Evolutionary conservation across 2,329 filamentous ascomycete species (phyloP).

Genomic region (Ciborinia camelliae): DNA sequence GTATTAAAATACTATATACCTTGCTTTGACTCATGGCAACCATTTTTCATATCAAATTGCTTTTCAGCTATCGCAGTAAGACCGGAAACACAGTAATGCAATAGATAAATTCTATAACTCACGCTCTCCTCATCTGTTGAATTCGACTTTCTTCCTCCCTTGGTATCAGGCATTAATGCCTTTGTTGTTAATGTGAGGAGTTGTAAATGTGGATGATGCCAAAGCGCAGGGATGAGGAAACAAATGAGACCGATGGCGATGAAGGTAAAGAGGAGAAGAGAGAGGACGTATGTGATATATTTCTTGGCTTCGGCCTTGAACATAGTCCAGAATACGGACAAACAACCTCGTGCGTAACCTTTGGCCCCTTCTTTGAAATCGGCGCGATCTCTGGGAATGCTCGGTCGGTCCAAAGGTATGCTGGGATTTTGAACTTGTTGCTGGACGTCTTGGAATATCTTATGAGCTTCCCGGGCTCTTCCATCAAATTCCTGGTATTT

Average conservation of each 20-base stretch:
- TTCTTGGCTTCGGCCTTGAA: conserved; percentile 3
- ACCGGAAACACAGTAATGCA: conserved; percentile 8
- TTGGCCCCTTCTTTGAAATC: not conserved
- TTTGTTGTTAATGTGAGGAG: conserved; percentile 1
- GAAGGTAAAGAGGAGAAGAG: not conserved
- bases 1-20: not conserved
- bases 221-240: not conserved
- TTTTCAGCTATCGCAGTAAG: not conserved
- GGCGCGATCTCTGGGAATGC: not conserved
- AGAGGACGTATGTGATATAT: conserved; percentile 2
- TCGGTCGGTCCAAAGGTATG: not conserved
- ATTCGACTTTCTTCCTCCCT: not conserved
- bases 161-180: not conserved
- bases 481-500: not conserved
- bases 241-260: not conserved
- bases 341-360: not conserved
- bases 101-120: not conserved
- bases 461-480: not conserved
- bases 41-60: not conserved
- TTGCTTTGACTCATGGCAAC: conserved; percentile 5
- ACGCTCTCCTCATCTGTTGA: not conserved
- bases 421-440: no score
- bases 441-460: no score
- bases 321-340: not conserved
- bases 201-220: conserved; percentile 5